Conservation (phyloP, 768 basidiomycete genomes). For the Tylopilus rubrobrunneus region DNA sequence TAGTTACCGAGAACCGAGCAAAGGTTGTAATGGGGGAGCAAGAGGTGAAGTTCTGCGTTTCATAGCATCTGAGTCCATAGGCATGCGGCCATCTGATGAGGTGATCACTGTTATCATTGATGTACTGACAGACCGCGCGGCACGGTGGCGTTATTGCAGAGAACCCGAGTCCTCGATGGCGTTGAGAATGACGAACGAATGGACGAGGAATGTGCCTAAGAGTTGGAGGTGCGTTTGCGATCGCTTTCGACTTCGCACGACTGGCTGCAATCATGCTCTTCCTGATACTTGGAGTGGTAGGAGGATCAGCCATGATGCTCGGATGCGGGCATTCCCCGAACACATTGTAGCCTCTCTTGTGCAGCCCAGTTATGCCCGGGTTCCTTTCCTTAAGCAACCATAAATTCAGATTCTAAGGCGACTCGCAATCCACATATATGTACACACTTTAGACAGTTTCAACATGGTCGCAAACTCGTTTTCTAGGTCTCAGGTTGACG, state of each 20-base stretch:
- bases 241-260: no score
- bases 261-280: no score
- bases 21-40: constrained; percentile 26
- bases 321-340: constrained; percentile 17
- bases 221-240: no score
- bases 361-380: no score
- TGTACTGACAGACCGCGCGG: constrained; percentile 42
- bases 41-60: constrained; percentile 50
- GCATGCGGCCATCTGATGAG: constrained; percentile 41
- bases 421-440: no score
- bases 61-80: constrained; percentile 39
- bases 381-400: neutral
- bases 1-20: constrained; percentile 32
- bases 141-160: constrained; percentile 34
- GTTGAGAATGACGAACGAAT: constrained; percentile 42
- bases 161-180: constrained; percentile 40
- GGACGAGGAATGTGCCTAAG: constrained; percentile 11
- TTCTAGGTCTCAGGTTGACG: constrained; percentile 40
- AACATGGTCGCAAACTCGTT: constrained; percentile 77
- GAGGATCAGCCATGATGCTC: constrained; percentile 18
- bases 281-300: no score
- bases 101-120: constrained; percentile 14
- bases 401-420: constrained; percentile 46
- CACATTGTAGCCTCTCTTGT: no score
- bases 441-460: constrained; percentile 71